phyloP scores from a whole-genome alignment of 306 rosid species.

The Betula pendula region DNA sequence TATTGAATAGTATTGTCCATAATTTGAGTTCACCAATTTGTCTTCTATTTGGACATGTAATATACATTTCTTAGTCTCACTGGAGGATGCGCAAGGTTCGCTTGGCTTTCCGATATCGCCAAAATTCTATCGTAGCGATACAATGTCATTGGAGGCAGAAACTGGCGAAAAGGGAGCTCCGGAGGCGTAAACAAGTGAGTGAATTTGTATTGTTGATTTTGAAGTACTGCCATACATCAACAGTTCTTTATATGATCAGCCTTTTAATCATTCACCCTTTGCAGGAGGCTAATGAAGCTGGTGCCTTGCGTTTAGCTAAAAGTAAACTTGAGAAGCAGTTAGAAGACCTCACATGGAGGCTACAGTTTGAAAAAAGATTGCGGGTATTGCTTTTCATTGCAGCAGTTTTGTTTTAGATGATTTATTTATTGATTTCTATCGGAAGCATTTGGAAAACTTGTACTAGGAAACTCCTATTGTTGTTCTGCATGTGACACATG shows the following conservation, averaged over 20 bases:
- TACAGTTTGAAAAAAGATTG: conserved; percentile 89
- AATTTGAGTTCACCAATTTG: neutral
- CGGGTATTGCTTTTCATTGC: conserved; percentile 58
- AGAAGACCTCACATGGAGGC: conserved; percentile 94
- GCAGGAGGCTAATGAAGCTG: conserved; percentile 97
- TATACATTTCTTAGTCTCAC: conserved; percentile 51
- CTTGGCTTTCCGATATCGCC: conserved; percentile 50
- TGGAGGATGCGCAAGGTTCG: conserved; percentile 91
- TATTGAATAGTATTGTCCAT: neutral
- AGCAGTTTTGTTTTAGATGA: conserved; percentile 12
- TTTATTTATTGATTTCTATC: neutral
- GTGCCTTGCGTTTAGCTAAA: conserved; percentile 95
- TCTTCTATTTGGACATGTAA: conserved; percentile 23
- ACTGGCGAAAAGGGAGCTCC: conserved; percentile 79
- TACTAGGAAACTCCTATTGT: neutral
- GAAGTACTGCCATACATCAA: conserved; percentile 4
- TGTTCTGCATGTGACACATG: conserved; percentile 14
- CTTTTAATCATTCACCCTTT: conserved; percentile 23
- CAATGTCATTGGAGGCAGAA: conserved; percentile 91
- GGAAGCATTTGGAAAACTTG: neutral
- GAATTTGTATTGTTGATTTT: conserved; percentile 5
- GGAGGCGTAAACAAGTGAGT: conserved; percentile 68
- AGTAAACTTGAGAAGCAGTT: conserved; percentile 94
- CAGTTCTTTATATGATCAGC: conserved; percentile 3
- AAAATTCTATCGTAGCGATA: conserved; percentile 65